A percentile compares a stretch with the other conserved stretches of the same genome.
Evolutionary conservation across 108 stramenopile genomes (phyloP).

Genomic region (Pseudonitzschia pungens): DNA sequence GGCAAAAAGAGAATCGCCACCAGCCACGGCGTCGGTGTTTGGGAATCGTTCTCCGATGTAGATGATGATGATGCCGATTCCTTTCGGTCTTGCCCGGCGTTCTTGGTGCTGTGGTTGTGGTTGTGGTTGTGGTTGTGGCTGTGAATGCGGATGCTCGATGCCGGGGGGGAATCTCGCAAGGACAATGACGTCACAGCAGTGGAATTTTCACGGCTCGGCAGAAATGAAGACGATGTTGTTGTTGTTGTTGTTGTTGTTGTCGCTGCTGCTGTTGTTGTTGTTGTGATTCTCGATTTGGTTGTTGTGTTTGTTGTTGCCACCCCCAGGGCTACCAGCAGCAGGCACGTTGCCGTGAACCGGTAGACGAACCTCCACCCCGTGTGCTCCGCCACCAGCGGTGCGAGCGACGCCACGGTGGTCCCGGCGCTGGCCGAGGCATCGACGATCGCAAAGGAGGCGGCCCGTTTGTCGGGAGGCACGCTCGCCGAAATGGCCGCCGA

Average conservation of each 20-base stretch:
- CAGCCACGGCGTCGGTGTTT: neutral
- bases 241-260: no score
- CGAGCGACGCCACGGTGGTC: conserved; percentile 26
- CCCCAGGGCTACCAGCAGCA: conserved; percentile 10
- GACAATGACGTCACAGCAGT: no score
- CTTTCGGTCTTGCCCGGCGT: neutral
- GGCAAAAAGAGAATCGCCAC: conserved; percentile 6
- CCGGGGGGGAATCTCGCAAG: no score
- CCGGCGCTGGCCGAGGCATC: conserved; percentile 33
- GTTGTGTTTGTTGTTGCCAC: no score
- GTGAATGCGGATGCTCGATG: neutral
- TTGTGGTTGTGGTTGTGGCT: no score
- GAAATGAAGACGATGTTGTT: no score
- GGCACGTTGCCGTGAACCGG: conserved; percentile 3
- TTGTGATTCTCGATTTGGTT: no score
- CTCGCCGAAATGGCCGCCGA: conserved; percentile 19
- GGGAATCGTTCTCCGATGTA: neutral
- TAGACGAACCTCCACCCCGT: conserved; percentile 19
- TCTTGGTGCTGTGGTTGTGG: no score
- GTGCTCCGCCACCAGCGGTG: conserved; percentile 24
- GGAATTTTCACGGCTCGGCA: no score
- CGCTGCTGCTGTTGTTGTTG: no score
- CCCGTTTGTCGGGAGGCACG: conserved; percentile 1
- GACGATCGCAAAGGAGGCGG: conserved; percentile 24
- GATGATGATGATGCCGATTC: neutral